These are phyloP conservation scores for Bombardia bombarda DNA, from an alignment of 495 filamentous ascomycete genomes.

Conservation along the genomic window DNA sequence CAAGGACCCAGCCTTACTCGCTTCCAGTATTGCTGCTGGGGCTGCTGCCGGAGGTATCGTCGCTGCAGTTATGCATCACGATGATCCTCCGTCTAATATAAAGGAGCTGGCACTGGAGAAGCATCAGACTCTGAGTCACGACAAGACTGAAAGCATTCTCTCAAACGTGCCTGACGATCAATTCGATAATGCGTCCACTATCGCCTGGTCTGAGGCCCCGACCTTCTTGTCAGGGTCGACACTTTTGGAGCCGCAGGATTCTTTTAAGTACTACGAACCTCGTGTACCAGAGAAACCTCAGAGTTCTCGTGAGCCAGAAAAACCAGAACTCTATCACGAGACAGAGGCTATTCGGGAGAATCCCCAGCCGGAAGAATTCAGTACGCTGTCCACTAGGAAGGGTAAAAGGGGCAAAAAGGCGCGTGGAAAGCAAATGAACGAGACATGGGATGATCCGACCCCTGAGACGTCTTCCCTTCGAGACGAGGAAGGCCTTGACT, in stretches of 20 bases:
- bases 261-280: constrained; percentile 1
- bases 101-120: constrained; percentile 8
- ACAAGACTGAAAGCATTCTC: constrained; percentile 17
- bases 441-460: constrained; percentile 1
- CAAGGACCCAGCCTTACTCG: background rate
- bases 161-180: constrained; percentile 8
- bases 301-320: no score
- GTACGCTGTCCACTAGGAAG: constrained; percentile 15
- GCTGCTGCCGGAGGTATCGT: constrained; percentile 14
- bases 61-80: constrained; percentile 16
- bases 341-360: constrained; percentile 1
- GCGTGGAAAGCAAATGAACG: constrained; percentile 9
- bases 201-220: constrained; percentile 23
- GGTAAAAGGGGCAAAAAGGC: constrained; percentile 21
- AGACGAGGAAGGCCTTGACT: background rate
- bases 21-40: constrained; percentile 5
- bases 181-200: constrained; percentile 23
- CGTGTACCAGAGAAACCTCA: constrained; percentile 3
- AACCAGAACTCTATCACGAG: no score
- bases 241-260: constrained; percentile 2
- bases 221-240: constrained; percentile 21
- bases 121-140: constrained; percentile 5
- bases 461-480: background rate
- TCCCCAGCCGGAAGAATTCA: constrained; percentile 1
- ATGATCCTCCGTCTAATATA: constrained; percentile 6